These are phyloP conservation scores for Neopestalotiopsis rosae DNA, from an alignment of 2,329 filamentous ascomycete species.

Conservation along the genomic window DNA sequence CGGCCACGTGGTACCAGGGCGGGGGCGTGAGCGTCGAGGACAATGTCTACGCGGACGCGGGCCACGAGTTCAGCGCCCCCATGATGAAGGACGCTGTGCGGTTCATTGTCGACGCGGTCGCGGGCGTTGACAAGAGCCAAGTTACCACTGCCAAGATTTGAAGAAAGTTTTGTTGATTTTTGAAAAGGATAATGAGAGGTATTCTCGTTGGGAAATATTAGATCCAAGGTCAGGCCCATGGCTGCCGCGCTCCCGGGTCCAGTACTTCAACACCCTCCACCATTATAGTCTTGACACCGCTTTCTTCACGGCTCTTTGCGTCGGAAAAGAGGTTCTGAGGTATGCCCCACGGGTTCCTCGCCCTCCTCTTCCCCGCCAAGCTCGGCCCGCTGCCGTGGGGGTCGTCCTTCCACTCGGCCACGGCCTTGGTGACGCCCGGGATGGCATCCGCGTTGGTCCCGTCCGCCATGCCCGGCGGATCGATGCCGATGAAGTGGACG, in stretches of 20 bases:
- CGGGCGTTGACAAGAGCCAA: conserved; percentile 33
- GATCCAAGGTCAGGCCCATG: conserved; percentile 39
- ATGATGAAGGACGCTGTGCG: conserved; percentile 72
- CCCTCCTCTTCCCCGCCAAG: conserved; percentile 53
- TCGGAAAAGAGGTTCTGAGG: conserved; percentile 51
- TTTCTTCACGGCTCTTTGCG: conserved; percentile 36
- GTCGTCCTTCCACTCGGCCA: conserved; percentile 56
- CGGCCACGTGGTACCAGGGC: conserved; percentile 57
- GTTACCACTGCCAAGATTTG: conserved; percentile 33
- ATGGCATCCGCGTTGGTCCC: conserved; percentile 44
- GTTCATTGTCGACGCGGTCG: conserved; percentile 62
- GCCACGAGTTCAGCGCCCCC: conserved; percentile 69
- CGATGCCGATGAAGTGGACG: conserved; percentile 65
- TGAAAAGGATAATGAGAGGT: not conserved
- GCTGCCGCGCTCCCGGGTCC: conserved; percentile 42
- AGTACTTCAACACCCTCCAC: conserved; percentile 46
- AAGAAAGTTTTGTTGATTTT: not conserved
- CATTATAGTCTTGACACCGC: conserved; percentile 43
- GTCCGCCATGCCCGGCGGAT: conserved; percentile 59
- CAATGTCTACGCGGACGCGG: conserved; percentile 69
- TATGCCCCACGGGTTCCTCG: conserved; percentile 55
- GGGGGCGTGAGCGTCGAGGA: conserved; percentile 65
- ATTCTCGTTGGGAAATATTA: not conserved
- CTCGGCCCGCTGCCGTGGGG: conserved; percentile 54
- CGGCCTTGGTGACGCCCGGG: conserved; percentile 47